A percentile compares a stretch with the other conserved stretches of the same genome.
These are phyloP conservation scores for Cadophora luteo-olivacea DNA, from an alignment of 2,329 filamentous ascomycete genomes.

Conservation along the genomic window DNA sequence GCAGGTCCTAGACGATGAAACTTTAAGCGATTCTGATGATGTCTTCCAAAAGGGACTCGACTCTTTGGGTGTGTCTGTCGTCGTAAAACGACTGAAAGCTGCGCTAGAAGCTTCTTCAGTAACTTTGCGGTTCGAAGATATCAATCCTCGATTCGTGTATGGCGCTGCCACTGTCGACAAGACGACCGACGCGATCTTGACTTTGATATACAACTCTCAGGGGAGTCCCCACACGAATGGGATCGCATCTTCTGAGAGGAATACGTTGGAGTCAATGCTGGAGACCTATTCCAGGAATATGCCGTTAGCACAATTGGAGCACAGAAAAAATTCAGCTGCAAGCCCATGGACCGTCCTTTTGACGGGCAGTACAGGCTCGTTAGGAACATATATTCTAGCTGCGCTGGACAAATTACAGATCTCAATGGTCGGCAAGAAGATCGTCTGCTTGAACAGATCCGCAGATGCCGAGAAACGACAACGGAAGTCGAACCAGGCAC, in stretches of 20 bases:
- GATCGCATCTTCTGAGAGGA: neutral
- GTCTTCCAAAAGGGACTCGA: slow-evolving; percentile 28
- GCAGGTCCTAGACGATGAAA: slow-evolving; percentile 17
- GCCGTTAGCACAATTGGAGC: neutral
- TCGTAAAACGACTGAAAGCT: slow-evolving; percentile 25
- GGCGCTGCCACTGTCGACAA: slow-evolving; percentile 21
- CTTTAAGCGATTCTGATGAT: slow-evolving; percentile 19
- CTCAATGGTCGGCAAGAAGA: slow-evolving; percentile 47
- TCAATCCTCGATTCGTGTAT: slow-evolving; percentile 26
- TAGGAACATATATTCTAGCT: slow-evolving; percentile 56
- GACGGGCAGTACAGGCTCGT: slow-evolving; percentile 56
- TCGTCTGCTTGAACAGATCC: slow-evolving; percentile 57
- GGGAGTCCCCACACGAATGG: neutral
- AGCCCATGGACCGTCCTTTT: slow-evolving; percentile 44
- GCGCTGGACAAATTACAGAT: slow-evolving; percentile 44
- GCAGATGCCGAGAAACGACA: slow-evolving; percentile 29
- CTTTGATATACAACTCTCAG: neutral
- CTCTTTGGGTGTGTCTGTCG: slow-evolving; percentile 26
- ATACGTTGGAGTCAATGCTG: slow-evolving; percentile 25
- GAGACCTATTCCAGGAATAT: slow-evolving; percentile 28
- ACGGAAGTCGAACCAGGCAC: slow-evolving; percentile 44
- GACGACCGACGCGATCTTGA: slow-evolving; percentile 14
- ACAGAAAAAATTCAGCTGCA: neutral
- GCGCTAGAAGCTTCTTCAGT: slow-evolving; percentile 9
- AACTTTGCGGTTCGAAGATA: slow-evolving; percentile 1